Base-by-base conservation (phyloP, 768 basidiomycete genomes). In the Dentipellis sp. region DNA sequence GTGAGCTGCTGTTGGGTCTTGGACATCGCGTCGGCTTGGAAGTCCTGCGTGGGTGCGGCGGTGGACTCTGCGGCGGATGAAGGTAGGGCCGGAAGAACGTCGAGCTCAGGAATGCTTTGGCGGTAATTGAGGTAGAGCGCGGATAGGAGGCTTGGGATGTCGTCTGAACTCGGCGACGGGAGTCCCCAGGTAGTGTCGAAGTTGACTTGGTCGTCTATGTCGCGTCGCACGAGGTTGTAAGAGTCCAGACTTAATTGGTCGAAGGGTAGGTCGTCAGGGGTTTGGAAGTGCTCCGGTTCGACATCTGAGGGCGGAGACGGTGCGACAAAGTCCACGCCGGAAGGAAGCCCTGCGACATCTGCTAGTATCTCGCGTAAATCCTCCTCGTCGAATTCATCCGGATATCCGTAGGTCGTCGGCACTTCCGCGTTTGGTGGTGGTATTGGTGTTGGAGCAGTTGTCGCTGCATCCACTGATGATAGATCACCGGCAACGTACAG, bases 91-190 rank as follows among this genome's bases (percentile, higher is more conserved):
- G 62, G 40, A 14, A 67, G 49, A 16, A 57, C 59, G 2, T 52
- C 50, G 0, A 67, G 48, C 10, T 58, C 49, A 1, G 59, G 60
- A 2, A 64, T 53, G 57, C 66, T 68, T 4, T 57, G 60, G 23
- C 58, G 62, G 45, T 59, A 69, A 19, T 64, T 55, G 17, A 58
- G 62, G 62, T 80, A 84, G 10, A 83, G 67, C 16, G 71, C 64
- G n/a, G 72, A 69, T 10, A 86, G 60, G 37, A 72, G 64, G 16
- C 60, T 64, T 23, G 69, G 60, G 42, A 81, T 59, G 40, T 73
- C 69, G 29, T 6, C 29, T 29, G 6, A 29, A 3, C 6, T 29
- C 29, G 29, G 3, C 6, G 29, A 29, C 6, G 29, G 29, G 6
- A 29, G 29, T 29, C 3, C 29, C 29, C 29, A 29, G 29, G 29